Evolutionary conservation across 169 alveolate species (phyloP), one percentile per base, ranked within the genome.

Genomic region (Plasmodium reichenowi): DNA sequence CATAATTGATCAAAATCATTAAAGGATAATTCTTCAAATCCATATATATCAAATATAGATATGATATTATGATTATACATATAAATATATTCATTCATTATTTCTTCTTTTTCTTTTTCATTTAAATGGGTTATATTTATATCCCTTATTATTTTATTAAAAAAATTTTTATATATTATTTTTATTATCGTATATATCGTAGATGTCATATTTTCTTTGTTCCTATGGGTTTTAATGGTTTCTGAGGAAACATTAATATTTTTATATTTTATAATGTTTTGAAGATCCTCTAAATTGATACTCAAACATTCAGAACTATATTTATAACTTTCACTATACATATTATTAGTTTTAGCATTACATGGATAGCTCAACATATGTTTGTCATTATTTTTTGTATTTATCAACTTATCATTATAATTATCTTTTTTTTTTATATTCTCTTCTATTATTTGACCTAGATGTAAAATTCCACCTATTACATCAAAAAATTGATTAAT

Each of bases 1-100:
- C 98, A 96, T 85, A 99, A 93, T 90, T 99, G 99, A 88, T 99
- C 99, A 92, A 98, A 97, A 47, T 99, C 96, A 96, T 99, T 99
- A 74, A 94, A 94, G 63, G 97, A 93, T 74, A 99, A 98, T 52
- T 95, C 97, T 92, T 99, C 99, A 91, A 99, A 99, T 1, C 99
- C 99, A 93, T 97, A 98, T 58, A 98, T 97, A 92, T 99, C 99
- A 24, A 99, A 89, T 63, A 99, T 96, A 47, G 99, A 99, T 66
- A 98, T 97, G 94, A 97, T 92, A 29, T 78, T 87, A 54, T 67
- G 32, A 56, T 68, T 80, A 13, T 2, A 13, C 24, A n/a, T 63
- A 48, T 80, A 68, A 7, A 67, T 48, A 1, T 60, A 10, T 43
- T 68, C 63, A 29, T 80, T 63, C 63, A 68, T 56, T 22, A 80